Evolutionary conservation across 345 rosid genomes (phyloP).

Genomic region (Salix purpurea): DNA sequence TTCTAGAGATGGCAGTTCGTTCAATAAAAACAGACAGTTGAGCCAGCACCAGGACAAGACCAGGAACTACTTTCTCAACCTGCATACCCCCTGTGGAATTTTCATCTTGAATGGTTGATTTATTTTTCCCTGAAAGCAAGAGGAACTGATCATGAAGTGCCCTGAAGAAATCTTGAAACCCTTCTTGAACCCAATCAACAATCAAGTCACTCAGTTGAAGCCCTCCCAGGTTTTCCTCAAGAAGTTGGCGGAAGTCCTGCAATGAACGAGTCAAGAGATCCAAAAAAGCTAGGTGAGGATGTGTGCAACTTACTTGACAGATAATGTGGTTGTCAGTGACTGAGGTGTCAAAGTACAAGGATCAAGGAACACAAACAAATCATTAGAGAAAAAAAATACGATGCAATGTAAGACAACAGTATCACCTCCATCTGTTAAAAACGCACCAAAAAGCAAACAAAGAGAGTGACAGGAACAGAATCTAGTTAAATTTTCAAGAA

Average conservation of each 20-base stretch:
- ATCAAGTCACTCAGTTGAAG: constrained; percentile 58
- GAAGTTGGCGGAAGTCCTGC: constrained; percentile 81
- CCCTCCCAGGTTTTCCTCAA: constrained; percentile 59
- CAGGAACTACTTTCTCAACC: constrained; percentile 57
- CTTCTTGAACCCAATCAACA: constrained; percentile 82
- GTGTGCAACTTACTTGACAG: not conserved
- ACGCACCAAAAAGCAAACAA: not conserved
- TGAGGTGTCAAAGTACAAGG: not conserved
- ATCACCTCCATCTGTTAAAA: not conserved
- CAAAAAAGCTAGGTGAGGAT: constrained; percentile 12
- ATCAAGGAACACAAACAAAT: not conserved
- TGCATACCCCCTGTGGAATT: constrained; percentile 42
- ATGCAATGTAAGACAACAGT: not conserved
- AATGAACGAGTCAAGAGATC: constrained; percentile 16
- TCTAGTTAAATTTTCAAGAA: not conserved
- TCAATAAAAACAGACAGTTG: constrained; percentile 82
- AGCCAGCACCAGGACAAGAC: constrained; percentile 81
- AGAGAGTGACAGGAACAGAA: not conserved
- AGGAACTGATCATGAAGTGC: constrained; percentile 60
- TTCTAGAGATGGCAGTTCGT: constrained; percentile 79
- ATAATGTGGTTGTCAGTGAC: not conserved
- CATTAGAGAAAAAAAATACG: not conserved
- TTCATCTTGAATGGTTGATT: constrained; percentile 43
- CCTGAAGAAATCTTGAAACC: constrained; percentile 83
- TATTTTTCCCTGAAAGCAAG: constrained; percentile 71